Conservation (phyloP, 208 protist species). For the Endotrypanum monterogeii region DNA sequence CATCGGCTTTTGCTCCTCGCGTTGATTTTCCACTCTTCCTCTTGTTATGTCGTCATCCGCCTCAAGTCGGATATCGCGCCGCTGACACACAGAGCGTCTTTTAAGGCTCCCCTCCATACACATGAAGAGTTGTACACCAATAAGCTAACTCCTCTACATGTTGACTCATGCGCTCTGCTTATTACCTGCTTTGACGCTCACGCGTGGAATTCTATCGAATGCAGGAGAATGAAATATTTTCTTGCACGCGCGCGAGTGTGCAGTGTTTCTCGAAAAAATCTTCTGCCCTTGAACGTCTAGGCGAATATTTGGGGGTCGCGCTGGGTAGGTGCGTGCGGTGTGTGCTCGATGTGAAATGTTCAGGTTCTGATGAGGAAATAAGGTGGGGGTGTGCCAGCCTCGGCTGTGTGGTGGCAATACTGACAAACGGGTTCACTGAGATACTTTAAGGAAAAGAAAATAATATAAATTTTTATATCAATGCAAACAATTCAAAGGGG, state of each 20-base stretch:
- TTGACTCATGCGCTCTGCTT: not conserved
- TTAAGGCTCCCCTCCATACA: not conserved
- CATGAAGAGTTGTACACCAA: not conserved
- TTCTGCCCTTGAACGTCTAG: not conserved
- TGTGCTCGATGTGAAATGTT: not conserved
- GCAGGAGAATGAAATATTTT: not conserved
- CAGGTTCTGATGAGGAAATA: not conserved
- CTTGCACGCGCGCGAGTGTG: too few relatives aligned
- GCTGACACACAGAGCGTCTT: too few relatives aligned
- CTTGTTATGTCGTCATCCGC: too few relatives aligned
- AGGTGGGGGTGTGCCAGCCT: not conserved
- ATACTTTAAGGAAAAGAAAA: not conserved
- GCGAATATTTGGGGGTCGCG: not conserved
- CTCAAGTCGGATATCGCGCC: too few relatives aligned
- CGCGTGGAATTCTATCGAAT: not conserved
- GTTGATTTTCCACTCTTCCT: conserved; percentile 4
- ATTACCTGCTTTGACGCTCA: not conserved
- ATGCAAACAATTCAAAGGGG: not conserved
- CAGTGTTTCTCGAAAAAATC: not conserved
- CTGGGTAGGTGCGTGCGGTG: too few relatives aligned
- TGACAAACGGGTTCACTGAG: too few relatives aligned
- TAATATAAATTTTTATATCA: not conserved
- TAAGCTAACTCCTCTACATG: not conserved
- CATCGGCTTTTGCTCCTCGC: not conserved
- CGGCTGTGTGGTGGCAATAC: not conserved